A percentile compares a stretch with the other conserved stretches of the same genome.
phyloP scores from a whole-genome alignment of 2,329 filamentous ascomycete species.

The Colletotrichum zoysiae region DNA sequence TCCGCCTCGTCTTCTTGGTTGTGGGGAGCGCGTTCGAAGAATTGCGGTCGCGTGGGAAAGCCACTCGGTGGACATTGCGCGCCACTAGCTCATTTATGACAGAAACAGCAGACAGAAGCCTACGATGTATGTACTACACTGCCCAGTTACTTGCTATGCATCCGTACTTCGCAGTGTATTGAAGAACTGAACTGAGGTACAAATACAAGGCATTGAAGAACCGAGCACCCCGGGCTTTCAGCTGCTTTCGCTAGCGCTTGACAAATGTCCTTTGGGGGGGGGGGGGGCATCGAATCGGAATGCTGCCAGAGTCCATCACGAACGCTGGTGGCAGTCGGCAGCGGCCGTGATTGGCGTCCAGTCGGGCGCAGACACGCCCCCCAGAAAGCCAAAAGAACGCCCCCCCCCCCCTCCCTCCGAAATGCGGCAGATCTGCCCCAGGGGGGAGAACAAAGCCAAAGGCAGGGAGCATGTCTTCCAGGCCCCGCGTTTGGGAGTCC shows the following conservation, averaged over 20 bases:
- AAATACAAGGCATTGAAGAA: too few species aligned
- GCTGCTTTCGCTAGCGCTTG: constrained; percentile 2
- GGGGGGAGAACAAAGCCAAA: background rate
- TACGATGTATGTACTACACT: too few species aligned
- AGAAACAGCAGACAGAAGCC: background rate
- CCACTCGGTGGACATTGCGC: background rate
- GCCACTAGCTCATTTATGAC: background rate
- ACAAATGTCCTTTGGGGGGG: background rate
- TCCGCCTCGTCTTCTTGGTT: background rate
- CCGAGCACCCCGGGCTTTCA: background rate
- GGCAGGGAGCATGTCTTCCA: background rate
- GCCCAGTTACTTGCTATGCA: background rate
- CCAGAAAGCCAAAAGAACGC: background rate
- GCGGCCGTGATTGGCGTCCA: background rate
- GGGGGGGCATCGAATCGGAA: background rate
- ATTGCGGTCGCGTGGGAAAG: background rate
- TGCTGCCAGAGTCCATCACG: background rate
- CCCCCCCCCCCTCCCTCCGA: too few species aligned
- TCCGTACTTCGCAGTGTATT: too few species aligned
- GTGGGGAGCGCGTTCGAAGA: background rate
- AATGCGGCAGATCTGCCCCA: background rate
- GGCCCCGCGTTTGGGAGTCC: background rate
- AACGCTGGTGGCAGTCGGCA: background rate
- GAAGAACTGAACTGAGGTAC: too few species aligned
- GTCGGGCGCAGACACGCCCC: background rate